Base-by-base conservation (phyloP, 2,329 filamentous ascomycete genomes). In the Paracoccidioides lutzii region DNA sequence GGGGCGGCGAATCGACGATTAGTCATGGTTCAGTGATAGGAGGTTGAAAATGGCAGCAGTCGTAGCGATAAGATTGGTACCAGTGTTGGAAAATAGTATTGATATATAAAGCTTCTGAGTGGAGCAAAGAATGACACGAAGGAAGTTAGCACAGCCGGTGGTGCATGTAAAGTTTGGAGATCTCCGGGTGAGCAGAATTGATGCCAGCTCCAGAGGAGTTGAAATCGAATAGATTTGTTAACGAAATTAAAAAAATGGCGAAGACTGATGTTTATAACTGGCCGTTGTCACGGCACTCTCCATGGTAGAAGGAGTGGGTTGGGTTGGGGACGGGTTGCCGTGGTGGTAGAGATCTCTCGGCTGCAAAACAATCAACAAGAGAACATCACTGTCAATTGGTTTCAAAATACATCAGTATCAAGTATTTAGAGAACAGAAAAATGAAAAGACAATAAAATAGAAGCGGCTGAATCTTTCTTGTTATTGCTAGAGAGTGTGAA, bases 1-100 rank as follows among this genome's bases (percentile, higher is more conserved):
- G 49, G 40, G 35, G 43, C 35, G 44, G 53, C 48, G 50, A 53
- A 50, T 35, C 35, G 54, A 41, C 43, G 40, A 35, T 37, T 45
- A 28, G 38, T 15, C 54, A 41, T 52, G 41, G 42, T 49, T 9
- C n/a, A 46, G 33, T 12, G 30, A n/a, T 35, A 35, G 30, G 45
- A 9, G 8, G 14, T 15, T 35, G 14, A 9, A 22, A 10, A n/a
- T 33, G 8, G 45, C 35, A 5, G 14, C 14, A 35, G 45, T 35
- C 4, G 44, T 15, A 14, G 14, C 14, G 5, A 22, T 15, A 38
- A 45, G 48, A n/a, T 33, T 35, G 40, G 56, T 35, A 32, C 53
- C 51, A 41, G 40, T 22, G 15, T 33, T 9, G 41, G 44, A 53
- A 14, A 42, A 50, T 10, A 48, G 49, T 32, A 14, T 22, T 30